Percentiles rank a stretch among this genome's conserved stretches.
Evolutionary conservation across 2,329 filamentous ascomycete species (phyloP).

Genomic region (Nakataea oryzae): DNA sequence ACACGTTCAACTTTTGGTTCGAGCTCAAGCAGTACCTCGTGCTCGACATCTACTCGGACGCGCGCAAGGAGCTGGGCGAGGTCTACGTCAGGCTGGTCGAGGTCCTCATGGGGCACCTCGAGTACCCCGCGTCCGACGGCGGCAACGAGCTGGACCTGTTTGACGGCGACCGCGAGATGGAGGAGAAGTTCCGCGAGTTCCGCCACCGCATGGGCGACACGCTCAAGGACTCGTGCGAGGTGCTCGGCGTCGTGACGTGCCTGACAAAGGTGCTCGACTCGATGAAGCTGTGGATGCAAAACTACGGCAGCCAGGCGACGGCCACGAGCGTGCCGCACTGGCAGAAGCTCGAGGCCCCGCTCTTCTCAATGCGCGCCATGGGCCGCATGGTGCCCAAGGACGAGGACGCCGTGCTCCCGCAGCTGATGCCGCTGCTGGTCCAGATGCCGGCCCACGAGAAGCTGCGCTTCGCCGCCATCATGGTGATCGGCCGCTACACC

Average conservation of each 20-base stretch:
- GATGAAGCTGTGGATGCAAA: constrained; percentile 81
- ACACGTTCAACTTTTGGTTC: constrained; percentile 97
- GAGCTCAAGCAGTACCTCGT: constrained; percentile 95
- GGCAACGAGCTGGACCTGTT: constrained; percentile 76
- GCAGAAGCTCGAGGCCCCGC: constrained; percentile 89
- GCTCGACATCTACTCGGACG: constrained; percentile 77
- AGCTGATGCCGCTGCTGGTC: constrained; percentile 86
- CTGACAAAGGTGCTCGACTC: constrained; percentile 77
- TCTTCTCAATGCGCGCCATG: constrained; percentile 93
- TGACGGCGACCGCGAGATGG: constrained; percentile 87
- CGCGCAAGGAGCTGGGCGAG: constrained; percentile 65
- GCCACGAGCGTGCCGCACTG: constrained; percentile 76
- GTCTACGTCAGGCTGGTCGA: constrained; percentile 86
- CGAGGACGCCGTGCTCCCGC: constrained; percentile 76
- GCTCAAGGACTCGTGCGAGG: constrained; percentile 91
- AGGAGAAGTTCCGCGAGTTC: constrained; percentile 96
- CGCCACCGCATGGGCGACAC: constrained; percentile 96
- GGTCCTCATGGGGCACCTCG: constrained; percentile 80
- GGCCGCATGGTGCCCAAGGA: constrained; percentile 90
- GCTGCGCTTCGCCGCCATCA: constrained; percentile 95
- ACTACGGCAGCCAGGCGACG: constrained; percentile 66
- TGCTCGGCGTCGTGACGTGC: constrained; percentile 88
- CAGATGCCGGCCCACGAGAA: constrained; percentile 95
- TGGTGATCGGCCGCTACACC: constrained; percentile 93
- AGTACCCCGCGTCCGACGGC: constrained; percentile 70